phyloP scores from a whole-genome alignment of 139 green algal species.

The Chlamydomonas schloesseri region DNA sequence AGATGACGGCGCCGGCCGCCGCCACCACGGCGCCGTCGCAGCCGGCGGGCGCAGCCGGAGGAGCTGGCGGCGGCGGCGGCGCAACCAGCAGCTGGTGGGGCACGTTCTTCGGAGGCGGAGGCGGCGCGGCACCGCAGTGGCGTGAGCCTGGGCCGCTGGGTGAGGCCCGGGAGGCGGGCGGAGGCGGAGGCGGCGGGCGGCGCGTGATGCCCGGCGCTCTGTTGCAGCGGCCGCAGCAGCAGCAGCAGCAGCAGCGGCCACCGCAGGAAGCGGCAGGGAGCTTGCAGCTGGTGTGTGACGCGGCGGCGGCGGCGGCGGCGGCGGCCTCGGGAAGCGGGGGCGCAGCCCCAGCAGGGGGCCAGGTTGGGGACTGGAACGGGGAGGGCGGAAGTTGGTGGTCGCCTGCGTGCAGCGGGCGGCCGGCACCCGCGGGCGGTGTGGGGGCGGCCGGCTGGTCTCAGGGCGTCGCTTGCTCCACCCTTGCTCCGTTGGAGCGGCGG shows the following conservation, averaged over 20 bases:
- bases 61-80: neutral
- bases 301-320: too few relatives aligned
- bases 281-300: neutral
- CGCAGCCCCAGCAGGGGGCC: too few relatives aligned
- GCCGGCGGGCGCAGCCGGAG: neutral
- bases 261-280: neutral
- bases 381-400: neutral
- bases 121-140: neutral
- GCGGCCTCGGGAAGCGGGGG: neutral
- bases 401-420: neutral
- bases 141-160: slow-evolving; percentile 19
- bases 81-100: slow-evolving; percentile 2
- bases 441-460: neutral
- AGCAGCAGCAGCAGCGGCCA: neutral
- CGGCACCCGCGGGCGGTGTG: too few relatives aligned
- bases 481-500: neutral
- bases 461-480: neutral
- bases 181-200: too few relatives aligned
- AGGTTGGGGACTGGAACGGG: too few relatives aligned
- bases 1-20: neutral
- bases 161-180: neutral
- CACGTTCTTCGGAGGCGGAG: neutral
- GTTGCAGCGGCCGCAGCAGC: neutral
- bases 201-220: neutral
- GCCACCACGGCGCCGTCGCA: too few relatives aligned